These are phyloP conservation scores for Jatropha curcas DNA, from an alignment of 345 rosid genomes.

Conservation along the genomic window DNA sequence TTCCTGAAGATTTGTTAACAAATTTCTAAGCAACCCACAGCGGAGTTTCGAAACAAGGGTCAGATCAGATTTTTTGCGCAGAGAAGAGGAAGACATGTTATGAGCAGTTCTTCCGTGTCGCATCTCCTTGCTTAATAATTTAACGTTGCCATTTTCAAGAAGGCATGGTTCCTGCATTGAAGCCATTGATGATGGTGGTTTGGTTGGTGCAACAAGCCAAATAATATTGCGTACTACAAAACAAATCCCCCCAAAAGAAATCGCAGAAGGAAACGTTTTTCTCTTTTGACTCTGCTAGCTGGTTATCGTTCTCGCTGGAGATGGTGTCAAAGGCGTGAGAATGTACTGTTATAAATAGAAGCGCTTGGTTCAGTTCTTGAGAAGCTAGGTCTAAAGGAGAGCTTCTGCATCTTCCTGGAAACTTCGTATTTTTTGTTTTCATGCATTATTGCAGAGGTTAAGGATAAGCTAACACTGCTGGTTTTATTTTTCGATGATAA, in stretches of 20 bases:
- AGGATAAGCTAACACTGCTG: background rate
- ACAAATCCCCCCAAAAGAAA: no score
- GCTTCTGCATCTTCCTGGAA: constrained; percentile 23
- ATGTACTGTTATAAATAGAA: constrained; percentile 24
- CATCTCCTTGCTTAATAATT: constrained; percentile 56
- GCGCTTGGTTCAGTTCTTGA: background rate
- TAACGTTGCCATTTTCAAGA: constrained; percentile 56
- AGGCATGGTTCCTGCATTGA: constrained; percentile 44
- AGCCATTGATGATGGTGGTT: constrained; percentile 20
- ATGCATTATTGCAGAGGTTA: background rate
- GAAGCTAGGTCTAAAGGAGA: no score
- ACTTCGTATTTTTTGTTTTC: constrained; percentile 4
- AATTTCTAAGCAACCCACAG: constrained; percentile 40
- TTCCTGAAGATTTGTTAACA: constrained; percentile 73
- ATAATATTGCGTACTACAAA: no score
- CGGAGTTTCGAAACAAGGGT: constrained; percentile 58
- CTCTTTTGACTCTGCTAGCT: no score
- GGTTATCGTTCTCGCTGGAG: no score
- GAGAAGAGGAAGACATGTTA: constrained; percentile 80
- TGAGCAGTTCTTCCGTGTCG: constrained; percentile 75
- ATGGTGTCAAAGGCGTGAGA: no score
- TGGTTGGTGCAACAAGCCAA: background rate
- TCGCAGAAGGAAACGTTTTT: no score
- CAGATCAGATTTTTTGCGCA: constrained; percentile 77
- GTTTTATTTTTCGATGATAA: background rate